Conservation (phyloP, 352 stramenopile genomes). For the Lagenidium sp. region DNA sequence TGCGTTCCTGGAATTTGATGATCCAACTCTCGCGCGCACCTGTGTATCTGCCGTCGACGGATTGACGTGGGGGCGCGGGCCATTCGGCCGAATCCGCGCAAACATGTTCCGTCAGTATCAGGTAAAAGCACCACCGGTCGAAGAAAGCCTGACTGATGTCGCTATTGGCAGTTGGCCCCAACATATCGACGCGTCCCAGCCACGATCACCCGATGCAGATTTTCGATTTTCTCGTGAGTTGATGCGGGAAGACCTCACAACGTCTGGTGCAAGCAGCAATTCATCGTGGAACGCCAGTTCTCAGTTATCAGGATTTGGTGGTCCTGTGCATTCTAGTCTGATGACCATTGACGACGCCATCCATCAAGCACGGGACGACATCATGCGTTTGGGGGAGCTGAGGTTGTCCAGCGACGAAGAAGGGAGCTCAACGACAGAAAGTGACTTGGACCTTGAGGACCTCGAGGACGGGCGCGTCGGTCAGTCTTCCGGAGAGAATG, state of each 20-base stretch:
- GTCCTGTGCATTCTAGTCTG: too few species aligned
- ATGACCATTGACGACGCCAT: background rate
- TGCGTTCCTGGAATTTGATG: constrained; percentile 79
- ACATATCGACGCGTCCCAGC: background rate
- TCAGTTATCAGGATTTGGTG: constrained; percentile 7
- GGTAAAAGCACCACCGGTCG: constrained; percentile 43
- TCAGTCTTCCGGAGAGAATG: background rate
- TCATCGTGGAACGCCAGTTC: constrained; percentile 12
- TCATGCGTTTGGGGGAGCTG: constrained; percentile 15
- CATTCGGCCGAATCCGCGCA: constrained; percentile 51
- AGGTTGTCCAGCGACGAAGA: constrained; percentile 12
- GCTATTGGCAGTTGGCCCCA: too few species aligned
- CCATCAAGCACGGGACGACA: constrained; percentile 1
- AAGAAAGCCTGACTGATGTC: too few species aligned
- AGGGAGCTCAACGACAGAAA: constrained; percentile 11
- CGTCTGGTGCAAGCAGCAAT: constrained; percentile 8
- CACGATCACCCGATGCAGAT: constrained; percentile 5
- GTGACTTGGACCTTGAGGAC: constrained; percentile 16
- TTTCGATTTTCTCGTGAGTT: constrained; percentile 8
- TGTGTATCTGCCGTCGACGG: constrained; percentile 58
- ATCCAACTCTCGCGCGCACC: constrained; percentile 41
- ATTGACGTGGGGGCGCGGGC: constrained; percentile 54
- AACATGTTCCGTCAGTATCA: constrained; percentile 79
- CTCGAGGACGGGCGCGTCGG: constrained; percentile 1
- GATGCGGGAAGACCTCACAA: constrained; percentile 14